These are phyloP conservation scores for Cryptosporidium muris DNA, from an alignment of 169 alveolate species.

Conservation along the genomic window DNA sequence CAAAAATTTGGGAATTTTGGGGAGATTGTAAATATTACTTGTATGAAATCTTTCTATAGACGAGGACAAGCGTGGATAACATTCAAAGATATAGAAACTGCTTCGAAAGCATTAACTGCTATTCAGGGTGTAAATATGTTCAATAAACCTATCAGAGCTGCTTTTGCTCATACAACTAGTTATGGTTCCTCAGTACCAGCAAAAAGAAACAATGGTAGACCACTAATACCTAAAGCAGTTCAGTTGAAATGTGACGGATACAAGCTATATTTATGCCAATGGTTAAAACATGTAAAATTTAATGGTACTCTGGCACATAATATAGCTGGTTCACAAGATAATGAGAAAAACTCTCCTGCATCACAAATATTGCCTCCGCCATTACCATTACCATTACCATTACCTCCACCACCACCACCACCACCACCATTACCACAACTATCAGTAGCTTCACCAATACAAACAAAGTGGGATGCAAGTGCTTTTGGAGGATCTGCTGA, in stretches of 20 bases:
- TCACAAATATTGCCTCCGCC: too few species aligned
- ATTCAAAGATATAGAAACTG: conserved; percentile 19
- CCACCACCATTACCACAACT: too few species aligned
- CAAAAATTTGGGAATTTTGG: conserved; percentile 28
- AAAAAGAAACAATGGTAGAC: background rate
- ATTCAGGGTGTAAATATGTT: conserved; percentile 11
- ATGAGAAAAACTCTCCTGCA: background rate
- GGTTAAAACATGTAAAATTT: conserved; percentile 20
- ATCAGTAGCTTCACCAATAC: too few species aligned
- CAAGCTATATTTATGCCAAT: conserved; percentile 28
- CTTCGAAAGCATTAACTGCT: conserved; percentile 12
- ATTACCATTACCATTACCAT: too few species aligned
- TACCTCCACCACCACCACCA: too few species aligned
- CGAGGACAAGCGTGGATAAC: conserved; percentile 69
- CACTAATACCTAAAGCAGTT: conserved; percentile 24
- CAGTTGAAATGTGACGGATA: conserved; percentile 9
- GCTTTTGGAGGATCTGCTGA: background rate
- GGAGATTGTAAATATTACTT: conserved; percentile 25
- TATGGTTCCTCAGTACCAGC: background rate
- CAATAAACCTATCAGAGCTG: conserved; percentile 13
- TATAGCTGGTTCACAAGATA: background rate
- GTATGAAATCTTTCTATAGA: conserved; percentile 39
- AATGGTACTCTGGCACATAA: background rate
- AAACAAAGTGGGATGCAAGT: too few species aligned
- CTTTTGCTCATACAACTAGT: conserved; percentile 12